A percentile compares a stretch with the other conserved stretches of the same genome.
Conservation (phyloP, 1,284 basidiomycete genomes). For the Heliocybe sulcata region DNA sequence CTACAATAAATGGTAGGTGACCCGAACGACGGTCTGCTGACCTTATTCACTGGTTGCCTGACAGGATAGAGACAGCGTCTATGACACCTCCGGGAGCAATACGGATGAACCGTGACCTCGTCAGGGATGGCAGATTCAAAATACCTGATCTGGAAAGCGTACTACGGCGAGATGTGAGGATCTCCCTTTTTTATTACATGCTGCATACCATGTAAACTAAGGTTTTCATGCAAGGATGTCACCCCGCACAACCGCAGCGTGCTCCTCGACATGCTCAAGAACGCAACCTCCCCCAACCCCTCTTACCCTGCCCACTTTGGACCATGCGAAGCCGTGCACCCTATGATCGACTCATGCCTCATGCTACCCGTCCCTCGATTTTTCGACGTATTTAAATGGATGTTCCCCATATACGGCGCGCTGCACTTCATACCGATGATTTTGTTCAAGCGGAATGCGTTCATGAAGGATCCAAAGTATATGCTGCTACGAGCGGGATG, state of each 20-base stretch:
- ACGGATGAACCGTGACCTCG: conserved; percentile 53
- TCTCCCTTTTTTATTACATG: conserved; percentile 1
- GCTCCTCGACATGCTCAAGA: conserved; percentile 26
- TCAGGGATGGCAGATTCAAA: conserved; percentile 51
- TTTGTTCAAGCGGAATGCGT: conserved; percentile 63
- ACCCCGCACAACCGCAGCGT: conserved; percentile 30
- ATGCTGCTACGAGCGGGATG: conserved; percentile 60
- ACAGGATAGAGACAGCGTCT: conserved; percentile 55
- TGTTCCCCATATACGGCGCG: conserved; percentile 82
- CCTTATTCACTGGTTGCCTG: background rate
- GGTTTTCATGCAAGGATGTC: conserved; percentile 25
- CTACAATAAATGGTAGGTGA: conserved; percentile 65
- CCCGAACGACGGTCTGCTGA: background rate
- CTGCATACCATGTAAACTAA: conserved; percentile 8
- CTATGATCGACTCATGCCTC: conserved; percentile 67
- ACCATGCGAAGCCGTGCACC: conserved; percentile 73
- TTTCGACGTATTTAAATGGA: conserved; percentile 80
- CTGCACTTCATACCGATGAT: conserved; percentile 86
- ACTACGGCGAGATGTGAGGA: conserved; percentile 41
- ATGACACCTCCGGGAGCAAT: conserved; percentile 59
- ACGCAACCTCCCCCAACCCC: conserved; percentile 23
- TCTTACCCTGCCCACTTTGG: conserved; percentile 50
- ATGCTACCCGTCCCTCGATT: conserved; percentile 69
- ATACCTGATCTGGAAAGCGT: conserved; percentile 48
- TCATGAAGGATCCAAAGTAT: conserved; percentile 52